phyloP scores from a whole-genome alignment of 73 alveolate species.

The Tetrahymena elliotti region DNA sequence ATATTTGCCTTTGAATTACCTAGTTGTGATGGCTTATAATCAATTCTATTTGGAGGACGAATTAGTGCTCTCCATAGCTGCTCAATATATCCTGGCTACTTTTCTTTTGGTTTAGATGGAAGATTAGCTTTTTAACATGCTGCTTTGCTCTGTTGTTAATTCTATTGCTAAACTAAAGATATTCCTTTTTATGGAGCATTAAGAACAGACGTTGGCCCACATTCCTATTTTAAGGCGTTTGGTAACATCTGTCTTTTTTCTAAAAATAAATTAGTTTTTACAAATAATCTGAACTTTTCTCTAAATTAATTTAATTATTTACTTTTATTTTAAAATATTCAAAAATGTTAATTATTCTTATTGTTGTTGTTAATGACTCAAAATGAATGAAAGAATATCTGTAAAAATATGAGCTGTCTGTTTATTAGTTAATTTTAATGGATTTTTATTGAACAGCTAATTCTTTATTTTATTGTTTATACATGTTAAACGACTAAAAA shows the following conservation, averaged over 20 bases:
- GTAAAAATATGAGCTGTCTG: neutral
- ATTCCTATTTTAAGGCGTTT: neutral
- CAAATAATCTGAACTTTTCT: neutral
- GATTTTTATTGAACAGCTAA: neutral
- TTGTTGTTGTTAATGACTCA: neutral
- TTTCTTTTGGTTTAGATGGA: neutral
- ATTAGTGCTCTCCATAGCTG: neutral
- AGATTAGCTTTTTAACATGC: neutral
- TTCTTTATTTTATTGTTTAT: too few species aligned
- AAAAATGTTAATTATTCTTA: too few species aligned
- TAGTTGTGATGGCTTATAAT: neutral
- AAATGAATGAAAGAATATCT: neutral
- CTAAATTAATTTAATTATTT: neutral
- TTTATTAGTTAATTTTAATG: neutral
- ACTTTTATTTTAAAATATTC: neutral
- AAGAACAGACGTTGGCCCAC: neutral
- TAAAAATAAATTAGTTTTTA: neutral
- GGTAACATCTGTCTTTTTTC: neutral
- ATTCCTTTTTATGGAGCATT: neutral
- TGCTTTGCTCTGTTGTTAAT: neutral
- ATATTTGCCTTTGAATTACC: neutral
- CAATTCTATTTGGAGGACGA: neutral
- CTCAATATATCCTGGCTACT: neutral
- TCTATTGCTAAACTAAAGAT: neutral
- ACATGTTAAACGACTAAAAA: too few species aligned